Evolutionary conservation across 2,329 filamentous ascomycete genomes (phyloP).

Genomic region (Sarocladium brachiariae): DNA sequence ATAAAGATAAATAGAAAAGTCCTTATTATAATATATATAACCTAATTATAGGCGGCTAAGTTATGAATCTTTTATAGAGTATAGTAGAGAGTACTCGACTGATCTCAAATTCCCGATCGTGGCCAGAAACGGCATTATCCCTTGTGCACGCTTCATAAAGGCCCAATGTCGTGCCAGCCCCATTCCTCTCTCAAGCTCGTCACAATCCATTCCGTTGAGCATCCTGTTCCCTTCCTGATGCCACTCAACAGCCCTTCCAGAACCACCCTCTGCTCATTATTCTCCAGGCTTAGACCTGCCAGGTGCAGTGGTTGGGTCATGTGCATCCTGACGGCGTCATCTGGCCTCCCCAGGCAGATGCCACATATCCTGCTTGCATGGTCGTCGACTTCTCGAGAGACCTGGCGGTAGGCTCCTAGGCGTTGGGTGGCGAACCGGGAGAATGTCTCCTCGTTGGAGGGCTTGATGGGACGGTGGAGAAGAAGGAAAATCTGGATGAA

Average conservation of each 20-base stretch:
- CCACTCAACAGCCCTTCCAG: constrained; percentile 5
- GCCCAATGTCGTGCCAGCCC: constrained; percentile 1
- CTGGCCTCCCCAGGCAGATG: neutral
- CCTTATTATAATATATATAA: no score
- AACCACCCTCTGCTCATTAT: neutral
- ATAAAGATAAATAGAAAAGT: no score
- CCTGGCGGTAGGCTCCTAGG: constrained; percentile 3
- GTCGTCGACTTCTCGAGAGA: constrained; percentile 5
- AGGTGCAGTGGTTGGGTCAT: constrained; percentile 5
- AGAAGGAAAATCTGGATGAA: constrained; percentile 14
- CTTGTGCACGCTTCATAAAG: neutral
- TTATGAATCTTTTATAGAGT: no score
- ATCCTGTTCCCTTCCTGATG: neutral
- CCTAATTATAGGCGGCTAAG: no score
- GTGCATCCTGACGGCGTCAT: constrained; percentile 5
- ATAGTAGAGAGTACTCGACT: no score
- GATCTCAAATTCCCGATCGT: no score
- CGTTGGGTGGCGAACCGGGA: constrained; percentile 1
- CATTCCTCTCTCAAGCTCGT: constrained; percentile 8
- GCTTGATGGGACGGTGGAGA: constrained; percentile 9
- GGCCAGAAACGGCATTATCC: neutral
- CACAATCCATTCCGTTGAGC: constrained; percentile 8
- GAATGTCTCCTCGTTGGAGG: constrained; percentile 3
- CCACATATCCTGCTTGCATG: constrained; percentile 6
- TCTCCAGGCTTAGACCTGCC: constrained; percentile 4